Base-by-base conservation (phyloP, 2,329 filamentous ascomycete genomes). In the Talaromyces pinophilus region DNA sequence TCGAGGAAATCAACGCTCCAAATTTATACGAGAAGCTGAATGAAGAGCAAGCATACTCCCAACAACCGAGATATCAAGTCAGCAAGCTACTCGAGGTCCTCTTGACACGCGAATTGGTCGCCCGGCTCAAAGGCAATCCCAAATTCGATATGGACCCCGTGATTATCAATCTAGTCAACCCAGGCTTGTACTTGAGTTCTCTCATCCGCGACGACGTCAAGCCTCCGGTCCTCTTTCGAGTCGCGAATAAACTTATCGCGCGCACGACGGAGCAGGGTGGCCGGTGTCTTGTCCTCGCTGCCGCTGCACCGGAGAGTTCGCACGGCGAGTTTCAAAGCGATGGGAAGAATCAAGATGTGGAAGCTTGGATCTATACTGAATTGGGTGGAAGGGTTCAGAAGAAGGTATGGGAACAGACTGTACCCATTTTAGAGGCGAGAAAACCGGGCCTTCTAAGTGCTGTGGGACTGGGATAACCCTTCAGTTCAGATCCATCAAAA, bases 1-100 rank as follows among this genome's bases (percentile, higher is more conserved):
- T 74, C 11, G 81, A 78, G 25, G 81, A 82, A 62, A 78, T 82
- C 1, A 82, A 84, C 59, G 75, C 65, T 19, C 76, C 75, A 69
- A 74, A 76, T 0, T 65, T 72, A 0, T 75, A 83, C 15, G 69
- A 73, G 0, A 81, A 84, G 67, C 73, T 77, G 66, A 74, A 76
- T 13, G 73, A 69, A 6, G 63, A 71, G 28, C 28, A 50, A 25
- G 15, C 46, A 22, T 55, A 11, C 28, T 6, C 15, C 17, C 28
- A 55, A n/a, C 50, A 33, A 33, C 50, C 48, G 8, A 77, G 83
- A 46, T 85, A 86, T 69, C 71, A 71, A 5, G 69, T 78, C 25
- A 81, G 79, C 59, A 86, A 86, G 70, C 72, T 86, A 4, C 72
- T 86, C n/a, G 77, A 84, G 70, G 75, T 85, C 7, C 72, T 84